Base-by-base conservation (phyloP, 1,284 basidiomycete species). In the Inonotus hispidus region DNA sequence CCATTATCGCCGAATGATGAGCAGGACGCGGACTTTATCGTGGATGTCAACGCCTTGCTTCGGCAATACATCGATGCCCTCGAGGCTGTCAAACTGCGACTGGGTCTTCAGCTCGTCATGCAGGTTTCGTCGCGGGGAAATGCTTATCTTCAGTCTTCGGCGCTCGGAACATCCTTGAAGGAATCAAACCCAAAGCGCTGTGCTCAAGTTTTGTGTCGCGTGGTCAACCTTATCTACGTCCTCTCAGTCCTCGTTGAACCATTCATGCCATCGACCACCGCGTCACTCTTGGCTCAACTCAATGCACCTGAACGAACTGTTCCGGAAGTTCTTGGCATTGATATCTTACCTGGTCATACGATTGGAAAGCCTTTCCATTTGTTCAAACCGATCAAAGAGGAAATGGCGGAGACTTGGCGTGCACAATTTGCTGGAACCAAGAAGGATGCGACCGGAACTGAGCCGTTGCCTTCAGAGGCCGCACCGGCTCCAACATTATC, bases 361-460 rank as follows among this genome's bases (percentile, higher is more conserved):
- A 87, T 98, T 64, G 92, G 93, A 60, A 87, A 83, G 67, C 93
- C 96, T 6, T 89, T 85, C 56, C 91, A 98, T 74, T 75, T 99
- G 66, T 98, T 99, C 81, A 93, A 92, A 78, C 88, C 85, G 71
- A 98, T 99, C 66, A 93, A 98, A 63, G 92, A 94, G 67, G 90
- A 87, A 73, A 91, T 92, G 86, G 90, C 88, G 45, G 88, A 92
- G 39, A 80, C 83, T 10, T 98, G 91, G 90, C 82, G 89, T 65
- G 76, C 75, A 53, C 86, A 88, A 74, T 99, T 95, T 68, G 91
- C 89, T 19, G 93, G 93, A 13, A 79, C 68, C 61, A 67, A 74
- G 69, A 62, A 70, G 67, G 71, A 75, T 69, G 68, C 72, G 59
- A 69, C 71, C 6, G 69, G 72, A 1, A 68, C 71, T 4, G 72